Evolutionary conservation across 208 protist genomes (phyloP).

Genomic region (Spongospora subterranea): DNA sequence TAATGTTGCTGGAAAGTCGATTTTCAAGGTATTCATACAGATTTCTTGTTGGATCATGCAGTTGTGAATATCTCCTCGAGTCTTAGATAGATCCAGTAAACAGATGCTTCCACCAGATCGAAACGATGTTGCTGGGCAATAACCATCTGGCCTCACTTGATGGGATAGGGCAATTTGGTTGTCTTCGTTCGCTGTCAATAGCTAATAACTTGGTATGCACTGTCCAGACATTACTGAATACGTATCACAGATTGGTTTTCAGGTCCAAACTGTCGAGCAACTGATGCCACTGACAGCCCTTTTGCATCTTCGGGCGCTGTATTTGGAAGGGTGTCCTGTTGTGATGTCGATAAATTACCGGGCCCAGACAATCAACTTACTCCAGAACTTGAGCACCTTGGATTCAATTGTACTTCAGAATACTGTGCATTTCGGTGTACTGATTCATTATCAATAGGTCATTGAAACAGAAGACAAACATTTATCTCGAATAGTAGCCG

Average conservation of each 20-base stretch:
- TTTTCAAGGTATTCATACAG: too few species aligned
- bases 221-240: not conserved
- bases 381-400: not conserved
- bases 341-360: not conserved
- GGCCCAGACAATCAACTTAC: not conserved
- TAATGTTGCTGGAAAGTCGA: too few species aligned
- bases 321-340: slow-evolving; percentile 27
- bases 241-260: not conserved
- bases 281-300: not conserved
- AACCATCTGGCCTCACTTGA: not conserved
- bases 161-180: slow-evolving; percentile 1
- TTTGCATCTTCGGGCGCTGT: not conserved
- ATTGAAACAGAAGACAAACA: not conserved
- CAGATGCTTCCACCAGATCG: not conserved
- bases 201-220: slow-evolving; percentile 31
- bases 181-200: not conserved
- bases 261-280: not conserved
- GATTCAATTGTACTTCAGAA: not conserved
- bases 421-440: not conserved
- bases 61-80: not conserved
- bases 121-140: slow-evolving; percentile 11
- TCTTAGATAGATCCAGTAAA: not conserved
- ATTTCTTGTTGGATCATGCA: too few species aligned
- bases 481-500: not conserved
- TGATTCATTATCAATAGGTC: not conserved